Percentiles rank a stretch among this genome's conserved stretches.
phyloP scores from a whole-genome alignment of 805 yeast species.

The Candida nemodendra region DNA sequence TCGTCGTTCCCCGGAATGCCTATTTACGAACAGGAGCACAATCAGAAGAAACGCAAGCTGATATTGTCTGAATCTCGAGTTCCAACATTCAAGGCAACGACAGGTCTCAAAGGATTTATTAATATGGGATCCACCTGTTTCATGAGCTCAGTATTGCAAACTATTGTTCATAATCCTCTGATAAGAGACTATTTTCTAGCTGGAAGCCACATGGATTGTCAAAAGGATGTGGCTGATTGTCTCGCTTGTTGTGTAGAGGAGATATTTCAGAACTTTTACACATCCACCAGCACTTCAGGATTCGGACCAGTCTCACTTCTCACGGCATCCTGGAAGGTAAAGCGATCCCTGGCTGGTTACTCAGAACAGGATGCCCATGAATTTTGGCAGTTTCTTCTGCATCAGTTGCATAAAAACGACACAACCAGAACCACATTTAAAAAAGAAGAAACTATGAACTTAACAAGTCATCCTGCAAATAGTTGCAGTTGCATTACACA shows the following conservation, averaged over 20 bases:
- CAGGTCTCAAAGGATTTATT: conserved; percentile 85
- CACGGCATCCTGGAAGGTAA: conserved; percentile 84
- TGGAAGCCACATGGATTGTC: conserved; percentile 67
- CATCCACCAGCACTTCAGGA: conserved; percentile 59
- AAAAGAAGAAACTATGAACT: conserved; percentile 21
- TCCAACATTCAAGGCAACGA: conserved; percentile 55
- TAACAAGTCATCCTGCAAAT: conserved; percentile 4
- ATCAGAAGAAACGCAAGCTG: conserved; percentile 23
- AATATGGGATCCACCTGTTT: conserved; percentile 98
- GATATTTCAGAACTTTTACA: conserved; percentile 72
- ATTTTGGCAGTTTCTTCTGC: conserved; percentile 87
- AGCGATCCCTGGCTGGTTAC: conserved; percentile 86
- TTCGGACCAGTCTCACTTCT: conserved; percentile 80
- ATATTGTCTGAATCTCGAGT: conserved; percentile 33
- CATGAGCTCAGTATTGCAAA: conserved; percentile 90
- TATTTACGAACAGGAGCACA: conserved; percentile 28
- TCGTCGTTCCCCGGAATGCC: conserved; percentile 33
- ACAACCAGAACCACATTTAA: conserved; percentile 22
- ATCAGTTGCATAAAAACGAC: conserved; percentile 69
- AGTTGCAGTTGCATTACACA: conserved; percentile 80
- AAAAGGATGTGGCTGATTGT: conserved; percentile 46
- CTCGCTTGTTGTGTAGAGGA: conserved; percentile 83
- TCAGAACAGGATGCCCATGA: conserved; percentile 99
- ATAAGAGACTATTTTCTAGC: conserved; percentile 73
- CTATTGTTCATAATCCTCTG: conserved; percentile 86